Base-by-base conservation (phyloP, 1,284 basidiomycete species). In the Takashimella koratensis region DNA sequence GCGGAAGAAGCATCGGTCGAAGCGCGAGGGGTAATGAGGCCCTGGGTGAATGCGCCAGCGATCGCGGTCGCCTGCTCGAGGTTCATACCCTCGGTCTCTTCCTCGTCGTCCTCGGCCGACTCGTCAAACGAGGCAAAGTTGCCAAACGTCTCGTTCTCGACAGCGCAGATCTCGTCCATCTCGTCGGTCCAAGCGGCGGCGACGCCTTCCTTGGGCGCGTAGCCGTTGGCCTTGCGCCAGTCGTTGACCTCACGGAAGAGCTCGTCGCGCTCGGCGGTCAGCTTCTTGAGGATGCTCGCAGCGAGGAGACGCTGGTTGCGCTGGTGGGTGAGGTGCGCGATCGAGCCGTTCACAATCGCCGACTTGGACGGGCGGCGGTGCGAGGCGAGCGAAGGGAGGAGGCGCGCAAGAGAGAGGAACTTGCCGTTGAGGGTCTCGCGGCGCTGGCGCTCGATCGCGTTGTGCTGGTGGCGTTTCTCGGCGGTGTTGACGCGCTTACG, bases 311-410 rank as follows among this genome's bases (percentile, higher is more conserved):
- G 84, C 68, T 90, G 87, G 47, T 88, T 81, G 56, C 90, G 84
- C 51, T 87, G 86, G 46, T 86, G 83, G 67, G 87, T 86, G 63
- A 93, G 83, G 72, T 92, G 85, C 0, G 87, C 84, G 70, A 93
- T 92, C 57, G 84, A 86, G 45, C 87, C 90, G 78, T 94, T 95
- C 75, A 97, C 92, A 71, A 96, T 95, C 55, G 88, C 87, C 16
- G 87, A 89, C 78, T 97, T 97, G 73, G 88, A 91, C 1, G 92
- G 93, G 44, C 93, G 85, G 59, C 91, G 86, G 76, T 91, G 88
- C 65, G 88, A 83, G 19, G 87, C 87, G 57, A 95, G 85, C 72
- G 92, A 89, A 49, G 92, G 91, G 16, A 95, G 83, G 40, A 93
- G 83, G 12, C 85, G 84, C 52, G 92, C 92, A 53, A 95, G 87